A percentile compares a stretch with the other conserved stretches of the same genome.
Conservation (phyloP, 179 eudicot genomes). For the Carnegiea gigantea region DNA sequence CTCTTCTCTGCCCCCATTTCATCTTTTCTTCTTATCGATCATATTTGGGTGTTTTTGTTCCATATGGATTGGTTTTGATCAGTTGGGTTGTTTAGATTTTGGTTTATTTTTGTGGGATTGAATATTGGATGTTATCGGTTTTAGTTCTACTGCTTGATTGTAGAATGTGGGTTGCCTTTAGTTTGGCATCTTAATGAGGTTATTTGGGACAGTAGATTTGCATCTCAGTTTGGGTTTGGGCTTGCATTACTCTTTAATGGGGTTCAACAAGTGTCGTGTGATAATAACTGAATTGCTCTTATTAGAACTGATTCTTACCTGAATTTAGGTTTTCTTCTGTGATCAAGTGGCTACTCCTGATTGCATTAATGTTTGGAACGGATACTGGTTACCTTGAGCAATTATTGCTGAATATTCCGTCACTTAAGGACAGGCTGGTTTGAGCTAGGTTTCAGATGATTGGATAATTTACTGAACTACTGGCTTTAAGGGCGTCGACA, state of each 20-base stretch:
- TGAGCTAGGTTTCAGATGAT: not conserved
- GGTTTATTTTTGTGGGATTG: constrained; percentile 6
- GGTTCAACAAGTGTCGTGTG: constrained; percentile 17
- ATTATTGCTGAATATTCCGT: not conserved
- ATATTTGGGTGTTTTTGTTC: not conserved
- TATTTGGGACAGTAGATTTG: constrained; percentile 13
- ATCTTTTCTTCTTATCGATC: constrained; percentile 11
- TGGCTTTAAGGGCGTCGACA: not conserved
- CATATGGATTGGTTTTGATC: not conserved
- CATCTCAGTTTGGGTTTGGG: constrained; percentile 5
- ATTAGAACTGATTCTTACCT: not conserved
- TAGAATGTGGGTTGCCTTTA: constrained; percentile 29
- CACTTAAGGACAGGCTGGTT: not conserved
- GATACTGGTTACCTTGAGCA: not conserved
- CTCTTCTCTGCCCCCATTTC: not conserved
- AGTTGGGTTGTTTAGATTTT: not conserved
- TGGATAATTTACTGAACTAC: not conserved
- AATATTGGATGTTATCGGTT: constrained; percentile 7
- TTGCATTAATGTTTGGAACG: not conserved
- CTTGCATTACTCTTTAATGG: not conserved
- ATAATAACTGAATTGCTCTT: constrained; percentile 9
- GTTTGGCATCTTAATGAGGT: not conserved
- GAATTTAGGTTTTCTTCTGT: constrained; percentile 13
- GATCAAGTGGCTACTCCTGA: constrained; percentile 15
- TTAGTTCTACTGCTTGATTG: constrained; percentile 14